A percentile compares a stretch with the other conserved stretches of the same genome.
Conservation (phyloP, 1,139 yeast species). For the Pichiaceae sp. region DNA sequence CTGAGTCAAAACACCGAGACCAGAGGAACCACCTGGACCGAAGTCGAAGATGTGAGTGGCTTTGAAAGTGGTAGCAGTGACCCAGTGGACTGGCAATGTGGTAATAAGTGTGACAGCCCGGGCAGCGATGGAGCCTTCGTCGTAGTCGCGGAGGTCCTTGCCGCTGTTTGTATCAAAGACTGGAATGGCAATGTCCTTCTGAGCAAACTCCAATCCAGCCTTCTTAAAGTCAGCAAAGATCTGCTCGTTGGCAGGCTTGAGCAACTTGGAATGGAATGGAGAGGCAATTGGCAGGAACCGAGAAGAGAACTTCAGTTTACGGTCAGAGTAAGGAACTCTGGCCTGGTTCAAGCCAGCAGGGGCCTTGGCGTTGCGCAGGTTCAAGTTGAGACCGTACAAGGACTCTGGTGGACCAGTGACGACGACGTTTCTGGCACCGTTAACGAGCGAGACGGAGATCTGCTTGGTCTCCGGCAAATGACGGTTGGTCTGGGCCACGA, state of each 20-base stretch:
- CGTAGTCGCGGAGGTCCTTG: slow-evolving; percentile 52
- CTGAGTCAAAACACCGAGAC: slow-evolving; percentile 91
- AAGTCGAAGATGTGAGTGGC: slow-evolving; percentile 90
- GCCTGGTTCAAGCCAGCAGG: slow-evolving; percentile 92
- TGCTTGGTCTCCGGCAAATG: slow-evolving; percentile 91
- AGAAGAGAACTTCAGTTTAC: slow-evolving; percentile 88
- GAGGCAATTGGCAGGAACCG: slow-evolving; percentile 92
- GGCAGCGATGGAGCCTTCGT: slow-evolving; percentile 43
- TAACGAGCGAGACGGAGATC: slow-evolving; percentile 80
- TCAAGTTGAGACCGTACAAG: slow-evolving; percentile 88
- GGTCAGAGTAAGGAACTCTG: slow-evolving; percentile 84
- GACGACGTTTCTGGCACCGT: slow-evolving; percentile 93
- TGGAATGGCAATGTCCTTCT: slow-evolving; percentile 60
- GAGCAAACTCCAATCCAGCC: slow-evolving; percentile 49
- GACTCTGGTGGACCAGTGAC: slow-evolving; percentile 98
- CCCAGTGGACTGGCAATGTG: slow-evolving; percentile 92
- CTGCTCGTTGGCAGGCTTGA: slow-evolving; percentile 60
- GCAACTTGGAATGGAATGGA: slow-evolving; percentile 92
- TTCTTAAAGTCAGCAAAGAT: slow-evolving; percentile 58
- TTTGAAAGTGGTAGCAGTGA: slow-evolving; percentile 67
- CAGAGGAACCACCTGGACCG: slow-evolving; percentile 98
- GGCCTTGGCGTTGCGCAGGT: slow-evolving; percentile 90
- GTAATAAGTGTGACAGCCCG: slow-evolving; percentile 79
- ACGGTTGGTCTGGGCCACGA: slow-evolving; percentile 79
- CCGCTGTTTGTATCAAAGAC: slow-evolving; percentile 91